Conservation (phyloP, 345 rosid genomes). For the Citrus australasica region DNA sequence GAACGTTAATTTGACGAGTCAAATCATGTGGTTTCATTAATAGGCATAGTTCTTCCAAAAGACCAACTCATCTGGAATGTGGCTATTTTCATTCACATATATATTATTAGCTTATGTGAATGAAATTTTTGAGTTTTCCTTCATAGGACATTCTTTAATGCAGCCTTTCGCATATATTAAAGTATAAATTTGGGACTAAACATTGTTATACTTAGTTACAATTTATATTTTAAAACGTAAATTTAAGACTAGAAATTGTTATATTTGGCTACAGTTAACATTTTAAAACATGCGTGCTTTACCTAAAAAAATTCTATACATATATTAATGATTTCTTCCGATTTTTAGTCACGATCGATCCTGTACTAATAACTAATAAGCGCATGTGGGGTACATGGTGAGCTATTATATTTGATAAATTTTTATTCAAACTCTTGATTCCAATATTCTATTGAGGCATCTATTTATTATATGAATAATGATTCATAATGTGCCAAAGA, state of each 20-base stretch:
- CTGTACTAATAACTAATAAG: not conserved
- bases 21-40: not conserved
- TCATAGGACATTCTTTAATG: too few relatives aligned
- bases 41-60: not conserved
- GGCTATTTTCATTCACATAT: too few relatives aligned
- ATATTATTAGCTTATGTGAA: too few relatives aligned
- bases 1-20: not conserved
- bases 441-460: not conserved
- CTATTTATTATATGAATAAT: not conserved
- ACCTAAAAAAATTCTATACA: not conserved
- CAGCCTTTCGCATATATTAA: too few relatives aligned
- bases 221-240: too few relatives aligned
- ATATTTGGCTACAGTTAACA: too few relatives aligned
- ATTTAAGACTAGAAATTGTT: too few relatives aligned
- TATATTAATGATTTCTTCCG: too few relatives aligned
- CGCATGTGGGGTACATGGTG: not conserved
- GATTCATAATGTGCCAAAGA: constrained; percentile 7
- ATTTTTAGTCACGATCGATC: not conserved
- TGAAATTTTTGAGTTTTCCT: too few relatives aligned
- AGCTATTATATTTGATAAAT: not conserved
- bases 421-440: not conserved
- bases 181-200: too few relatives aligned
- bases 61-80: not conserved
- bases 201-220: too few relatives aligned
- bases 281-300: not conserved